Base-by-base conservation (phyloP, 2,329 filamentous ascomycete genomes). In the Dothideomycetes sp. region DNA sequence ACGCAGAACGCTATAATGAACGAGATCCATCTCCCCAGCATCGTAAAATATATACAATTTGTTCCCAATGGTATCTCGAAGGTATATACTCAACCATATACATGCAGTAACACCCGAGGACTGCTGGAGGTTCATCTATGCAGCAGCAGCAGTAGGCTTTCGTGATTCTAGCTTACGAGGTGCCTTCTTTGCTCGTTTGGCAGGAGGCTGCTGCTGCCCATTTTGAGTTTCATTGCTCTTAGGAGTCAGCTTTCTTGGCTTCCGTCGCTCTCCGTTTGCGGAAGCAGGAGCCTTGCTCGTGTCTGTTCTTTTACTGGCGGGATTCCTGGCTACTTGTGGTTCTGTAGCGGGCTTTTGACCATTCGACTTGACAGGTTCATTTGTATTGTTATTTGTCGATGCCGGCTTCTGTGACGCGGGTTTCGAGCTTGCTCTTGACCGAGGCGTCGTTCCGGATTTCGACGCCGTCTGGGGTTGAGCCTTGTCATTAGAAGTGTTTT, bases 101-200 rank as follows among this genome's bases (percentile, higher is more conserved):
- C n/a, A n/a, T n/a, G n/a, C n/a, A n/a, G n/a, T n/a, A n/a, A n/a
- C n/a, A n/a, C n/a, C n/a, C n/a, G n/a, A n/a, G n/a, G n/a, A n/a
- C n/a, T n/a, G n/a, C n/a, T n/a, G n/a, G n/a, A n/a, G n/a, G n/a
- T n/a, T n/a, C n/a, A n/a, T n/a, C n/a, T n/a, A n/a, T n/a, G 23
- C 23, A 33, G 37, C 37, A 33, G 39, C 31, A 29, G 32, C 35
- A 34, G 41, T 29, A 33, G 48, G 33, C 16, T 54, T 53, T 4
- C 54, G 48, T 6, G 47, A 32, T 25, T 55, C 51, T 0, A 58
- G 29, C 28, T 58, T 58, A 4, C 54, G 43, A 3, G 55, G 55
- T 5, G 50, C 44, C 31, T 49, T 55, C 12, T 45, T 23, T 3
- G 47, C 38, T 1, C 49, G 17, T 13, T n/a, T n/a, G n/a, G 36